A percentile compares a stretch with the other conserved stretches of the same genome.
phyloP scores from a whole-genome alignment of 305 asterid species.

The Solanum aculeatissimum region DNA sequence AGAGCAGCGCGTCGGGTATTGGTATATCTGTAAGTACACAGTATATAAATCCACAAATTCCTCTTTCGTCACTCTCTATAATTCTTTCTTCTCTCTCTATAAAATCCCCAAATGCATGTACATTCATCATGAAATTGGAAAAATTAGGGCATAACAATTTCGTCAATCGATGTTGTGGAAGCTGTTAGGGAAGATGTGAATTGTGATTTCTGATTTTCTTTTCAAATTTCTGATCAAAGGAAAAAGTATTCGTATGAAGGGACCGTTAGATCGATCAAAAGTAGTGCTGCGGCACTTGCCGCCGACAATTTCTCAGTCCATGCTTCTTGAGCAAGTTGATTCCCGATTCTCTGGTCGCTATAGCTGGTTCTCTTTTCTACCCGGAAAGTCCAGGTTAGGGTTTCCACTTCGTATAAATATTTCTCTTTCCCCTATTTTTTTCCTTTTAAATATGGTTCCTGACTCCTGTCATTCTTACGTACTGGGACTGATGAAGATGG shows the following conservation, averaged over 20 bases:
- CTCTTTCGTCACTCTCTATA: constrained; percentile 15
- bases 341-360: constrained; percentile 71
- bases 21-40: not conserved
- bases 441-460: not conserved
- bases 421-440: too few species aligned
- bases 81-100: constrained; percentile 22
- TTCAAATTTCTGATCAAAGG: constrained; percentile 19
- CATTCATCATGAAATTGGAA: constrained; percentile 7
- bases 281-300: constrained; percentile 98
- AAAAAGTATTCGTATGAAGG: constrained; percentile 52
- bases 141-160: constrained; percentile 30
- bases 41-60: constrained; percentile 10
- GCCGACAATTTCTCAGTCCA: constrained; percentile 74
- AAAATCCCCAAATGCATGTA: constrained; percentile 30
- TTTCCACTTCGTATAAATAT: not conserved
- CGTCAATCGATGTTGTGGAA: constrained; percentile 7
- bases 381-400: constrained; percentile 65
- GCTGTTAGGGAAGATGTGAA: constrained; percentile 27
- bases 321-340: constrained; percentile 67
- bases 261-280: constrained; percentile 77
- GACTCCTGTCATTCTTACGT: not conserved
- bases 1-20: not conserved
- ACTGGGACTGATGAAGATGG: not conserved
- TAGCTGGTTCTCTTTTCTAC: constrained; percentile 57
- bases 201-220: constrained; percentile 18